Evolutionary conservation across 2,329 filamentous ascomycete genomes (phyloP), one percentile per base, ranked within the genome.

Genomic region (Fusarium concolor): DNA sequence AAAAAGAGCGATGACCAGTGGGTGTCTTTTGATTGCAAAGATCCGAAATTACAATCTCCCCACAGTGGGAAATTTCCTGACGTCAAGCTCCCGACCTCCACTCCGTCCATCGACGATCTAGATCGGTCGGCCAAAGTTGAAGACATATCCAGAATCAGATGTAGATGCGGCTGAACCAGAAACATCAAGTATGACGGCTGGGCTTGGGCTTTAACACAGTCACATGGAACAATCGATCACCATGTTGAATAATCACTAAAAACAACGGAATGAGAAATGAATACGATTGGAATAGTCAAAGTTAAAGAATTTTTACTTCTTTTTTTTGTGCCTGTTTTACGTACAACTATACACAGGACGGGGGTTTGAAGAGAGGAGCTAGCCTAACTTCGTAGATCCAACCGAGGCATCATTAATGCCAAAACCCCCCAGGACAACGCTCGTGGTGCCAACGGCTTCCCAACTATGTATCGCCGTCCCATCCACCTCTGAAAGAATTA

Each of bases 301-400:
- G 31, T 70, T 49, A 68, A 72, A 67, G 65, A 73, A 74, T 64
- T 80, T 78, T 77, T 76, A 68, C 72, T 77, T 75, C 72, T 76
- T 77, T 78, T 78, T 74, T 76, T 76, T 76, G 72, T 76, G 74
- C 75, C 74, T 79, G 75, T 78, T 41, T 60, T 75, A 68, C 47
- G 67, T 70, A 77, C 75, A 79, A 74, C 76, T 77, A 79, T 76
- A 77, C 75, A 77, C 71, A 77, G 74, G 71, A 71, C 59, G 62
- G 65, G 70, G 66, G 62, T 57, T 58, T 46, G 65, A 68, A 73
- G 69, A 74, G 50, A 63, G 53, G 51, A 61, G 58, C 58, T 65
- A 62, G 63, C 63, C 66, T 65, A 55, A 55, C 70, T 67, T 67
- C 65, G 55, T 66, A 50, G 52, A 68, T 72, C 65, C 62, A 70